Evolutionary conservation across 768 basidiomycete species (phyloP), one percentile per base, ranked within the genome.

Genomic region (Suillus tomentosus): DNA sequence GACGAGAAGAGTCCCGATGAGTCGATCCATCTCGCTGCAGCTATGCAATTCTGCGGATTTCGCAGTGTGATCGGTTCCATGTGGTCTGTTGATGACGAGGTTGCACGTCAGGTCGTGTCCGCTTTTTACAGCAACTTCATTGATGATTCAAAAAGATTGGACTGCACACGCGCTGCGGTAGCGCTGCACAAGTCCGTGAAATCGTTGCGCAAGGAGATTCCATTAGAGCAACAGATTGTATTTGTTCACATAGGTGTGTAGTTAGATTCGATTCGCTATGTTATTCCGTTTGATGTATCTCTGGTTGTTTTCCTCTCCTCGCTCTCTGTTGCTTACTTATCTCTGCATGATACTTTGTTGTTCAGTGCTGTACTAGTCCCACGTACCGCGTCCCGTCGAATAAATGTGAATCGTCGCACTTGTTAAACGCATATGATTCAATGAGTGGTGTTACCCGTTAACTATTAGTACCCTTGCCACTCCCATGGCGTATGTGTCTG

Each of bases 11-110:
- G 57, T 1, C 66, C 66, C 0, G 69, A 69, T 22, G 72, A 73
- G 58, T 50, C 55, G 1, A 56, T 72, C 11, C 72, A 73, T 60
- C 64, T 73, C 11, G 71, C 71, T n/a, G 66, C 72, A 5, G 71
- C 67, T 2, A 62, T 73, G 69, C 64, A 71, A 47, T 62, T 68
- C 19, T 61, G 62, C 7, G 71, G 72, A 2, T 72, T 62, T 53
- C 63, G 62, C 42, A 68, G 71, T 56, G 71, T 71, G 5, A 43
- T 72, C 5, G 71, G 65, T 48, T 70, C 71, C 9, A 62, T 71
- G 65, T 73, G 72, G 72, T 62, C 65, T 14, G 64, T 65, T 3
- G 36, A 50, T 11, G 64, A 62, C n/a, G 14, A 57, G 15, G 51
- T 62, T 27, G 60, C 60, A 34, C 24, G 5, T 2, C 22, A 13